Evolutionary conservation across 768 basidiomycete species (phyloP).

Genomic region (Baorangia bicolor): DNA sequence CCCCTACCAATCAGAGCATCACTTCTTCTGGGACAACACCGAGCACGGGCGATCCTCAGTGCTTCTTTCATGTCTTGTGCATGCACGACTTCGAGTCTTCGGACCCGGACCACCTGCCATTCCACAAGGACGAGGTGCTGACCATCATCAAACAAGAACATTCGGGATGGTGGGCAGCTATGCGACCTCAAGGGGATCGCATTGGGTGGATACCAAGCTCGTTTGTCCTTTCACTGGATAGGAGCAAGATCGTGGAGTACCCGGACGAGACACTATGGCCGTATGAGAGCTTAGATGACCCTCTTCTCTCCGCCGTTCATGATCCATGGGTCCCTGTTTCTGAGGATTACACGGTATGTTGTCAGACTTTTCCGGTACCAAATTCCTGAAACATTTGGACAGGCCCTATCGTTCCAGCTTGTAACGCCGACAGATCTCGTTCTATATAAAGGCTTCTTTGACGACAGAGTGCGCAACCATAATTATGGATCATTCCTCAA

Average conservation of each 20-base stretch:
- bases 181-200: constrained; percentile 47
- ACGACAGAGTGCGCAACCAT: not conserved
- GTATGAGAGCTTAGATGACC: constrained; percentile 6
- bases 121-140: constrained; percentile 65
- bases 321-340: constrained; percentile 22
- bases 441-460: constrained; percentile 5
- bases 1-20: constrained; percentile 3
- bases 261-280: constrained; percentile 46
- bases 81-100: constrained; percentile 65
- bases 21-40: constrained; percentile 26
- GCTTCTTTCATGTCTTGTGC: constrained; percentile 49
- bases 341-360: constrained; percentile 18
- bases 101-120: constrained; percentile 61
- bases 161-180: constrained; percentile 83
- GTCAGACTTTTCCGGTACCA: not conserved
- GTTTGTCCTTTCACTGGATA: constrained; percentile 54
- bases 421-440: constrained; percentile 21
- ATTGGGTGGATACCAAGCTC: constrained; percentile 79
- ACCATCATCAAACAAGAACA: constrained; percentile 66
- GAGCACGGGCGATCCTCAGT: constrained; percentile 32
- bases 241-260: constrained; percentile 39
- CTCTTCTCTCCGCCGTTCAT: constrained; percentile 13
- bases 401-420: constrained; percentile 18
- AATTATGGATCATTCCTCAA: constrained; percentile 6
- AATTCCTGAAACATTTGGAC: constrained; percentile 8